These are phyloP conservation scores for Globisporangium acanthophoron DNA, from an alignment of 352 stramenopile genomes.

Conservation along the genomic window DNA sequence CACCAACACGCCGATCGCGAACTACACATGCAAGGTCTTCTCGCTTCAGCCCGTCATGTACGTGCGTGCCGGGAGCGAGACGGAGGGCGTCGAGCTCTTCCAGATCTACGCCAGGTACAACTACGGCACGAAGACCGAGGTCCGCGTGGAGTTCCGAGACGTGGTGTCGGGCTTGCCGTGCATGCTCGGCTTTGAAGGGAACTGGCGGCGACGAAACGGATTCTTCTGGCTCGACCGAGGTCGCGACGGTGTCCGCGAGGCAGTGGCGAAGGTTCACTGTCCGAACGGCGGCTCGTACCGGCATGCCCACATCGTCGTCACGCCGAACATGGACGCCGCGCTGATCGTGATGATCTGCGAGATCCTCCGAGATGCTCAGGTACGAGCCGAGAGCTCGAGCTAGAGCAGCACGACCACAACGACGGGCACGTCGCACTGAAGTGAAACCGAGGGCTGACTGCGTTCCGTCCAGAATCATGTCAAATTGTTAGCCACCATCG, in stretches of 20 bases:
- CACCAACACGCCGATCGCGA: not conserved
- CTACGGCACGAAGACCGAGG: not conserved
- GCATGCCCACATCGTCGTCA: slow-evolving; percentile 17
- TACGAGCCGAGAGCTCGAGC: too few species aligned
- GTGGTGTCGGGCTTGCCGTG: too few species aligned
- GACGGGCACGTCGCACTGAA: too few species aligned
- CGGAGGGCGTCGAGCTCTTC: not conserved
- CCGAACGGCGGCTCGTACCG: not conserved
- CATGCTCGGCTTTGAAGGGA: too few species aligned
- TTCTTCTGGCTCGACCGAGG: slow-evolving; percentile 7
- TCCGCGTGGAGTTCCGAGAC: not conserved
- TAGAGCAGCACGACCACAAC: too few species aligned
- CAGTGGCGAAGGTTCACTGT: not conserved
- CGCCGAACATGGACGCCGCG: slow-evolving; percentile 20
- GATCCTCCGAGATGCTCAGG: too few species aligned
- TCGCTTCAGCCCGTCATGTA: not conserved
- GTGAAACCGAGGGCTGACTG: too few species aligned
- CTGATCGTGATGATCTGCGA: slow-evolving; percentile 7
- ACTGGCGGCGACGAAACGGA: not conserved
- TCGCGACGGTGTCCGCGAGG: not conserved
- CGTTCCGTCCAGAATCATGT: too few species aligned
- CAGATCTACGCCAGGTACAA: not conserved
- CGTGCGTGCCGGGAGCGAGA: not conserved
- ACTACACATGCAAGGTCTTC: slow-evolving; percentile 1
- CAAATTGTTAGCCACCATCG: too few species aligned